These are phyloP conservation scores for Gynostemma pentaphyllum DNA, from an alignment of 306 rosid species.

Conservation along the genomic window DNA sequence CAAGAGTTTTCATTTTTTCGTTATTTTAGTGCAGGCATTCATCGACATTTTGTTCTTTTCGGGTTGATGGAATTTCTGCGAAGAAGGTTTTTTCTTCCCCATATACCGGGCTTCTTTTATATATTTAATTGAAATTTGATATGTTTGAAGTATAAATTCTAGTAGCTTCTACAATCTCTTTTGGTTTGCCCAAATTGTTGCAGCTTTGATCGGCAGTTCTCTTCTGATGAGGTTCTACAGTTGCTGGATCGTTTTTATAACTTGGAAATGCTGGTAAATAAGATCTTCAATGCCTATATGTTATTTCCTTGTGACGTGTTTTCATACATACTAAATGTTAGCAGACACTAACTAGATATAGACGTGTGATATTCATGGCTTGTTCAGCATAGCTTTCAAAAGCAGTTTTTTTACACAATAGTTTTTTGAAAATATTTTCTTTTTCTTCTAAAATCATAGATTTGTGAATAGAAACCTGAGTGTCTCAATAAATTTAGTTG, in stretches of 20 bases:
- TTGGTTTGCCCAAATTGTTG: slow-evolving; percentile 12
- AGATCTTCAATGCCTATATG: background rate
- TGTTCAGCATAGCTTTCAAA: no score
- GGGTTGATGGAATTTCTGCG: slow-evolving; percentile 88
- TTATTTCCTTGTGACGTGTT: background rate
- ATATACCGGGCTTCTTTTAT: slow-evolving; percentile 4
- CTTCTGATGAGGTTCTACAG: slow-evolving; percentile 87
- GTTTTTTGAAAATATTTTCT: no score
- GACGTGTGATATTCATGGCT: no score
- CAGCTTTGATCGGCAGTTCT: slow-evolving; percentile 75
- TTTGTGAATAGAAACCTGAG: no score
- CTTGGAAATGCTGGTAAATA: slow-evolving; percentile 78
- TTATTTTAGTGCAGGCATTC: slow-evolving; percentile 55
- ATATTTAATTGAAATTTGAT: slow-evolving; percentile 6
- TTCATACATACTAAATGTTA: background rate
- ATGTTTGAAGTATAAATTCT: background rate
- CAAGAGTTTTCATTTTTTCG: background rate
- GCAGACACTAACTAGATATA: no score
- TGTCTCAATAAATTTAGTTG: no score
- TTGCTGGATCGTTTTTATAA: slow-evolving; percentile 92
- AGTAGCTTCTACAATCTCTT: slow-evolving; percentile 2
- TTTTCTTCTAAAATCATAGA: no score
- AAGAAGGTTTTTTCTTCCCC: slow-evolving; percentile 48
- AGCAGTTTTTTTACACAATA: no score
- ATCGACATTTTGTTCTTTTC: slow-evolving; percentile 82